Base-by-base conservation (phyloP, 1,139 yeast genomes). In the Suhomyces bribrorum region DNA sequence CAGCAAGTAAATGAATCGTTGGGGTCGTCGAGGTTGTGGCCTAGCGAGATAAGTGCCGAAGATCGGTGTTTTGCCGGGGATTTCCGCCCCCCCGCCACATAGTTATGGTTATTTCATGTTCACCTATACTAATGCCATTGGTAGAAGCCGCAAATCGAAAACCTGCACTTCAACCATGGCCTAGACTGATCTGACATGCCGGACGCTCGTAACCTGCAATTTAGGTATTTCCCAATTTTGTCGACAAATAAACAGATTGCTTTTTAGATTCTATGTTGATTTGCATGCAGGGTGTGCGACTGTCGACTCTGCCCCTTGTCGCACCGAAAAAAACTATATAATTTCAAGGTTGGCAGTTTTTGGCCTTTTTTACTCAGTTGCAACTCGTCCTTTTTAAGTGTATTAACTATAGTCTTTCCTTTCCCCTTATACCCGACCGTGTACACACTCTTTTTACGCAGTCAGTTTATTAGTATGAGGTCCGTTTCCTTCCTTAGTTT, bases 351-450 rank as follows among this genome's bases (percentile, higher is more conserved):
- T 4, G 25, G 18, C 24, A 20, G 16, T n/a, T 29, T 15, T 31
- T 11, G 6, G 23, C 22, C 27, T 12, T 11, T 14, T 20, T n/a
- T 20, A 20, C 8, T n/a, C 8, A 20, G 11, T n/a, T 20, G 11
- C 23, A 20, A 20, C 23, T 16, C 30, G 24, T 33, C 27, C 18
- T 18, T 26, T 22, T 23, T 38, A 34, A 48, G 50, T 34, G 41
- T 40, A 32, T 39, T 37, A 53, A 56, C 61, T 54, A 52, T 51
- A 44, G 60, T 56, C 61, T 50, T 53, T 57, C 61, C 53, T 57
- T 53, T 37, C 32, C 37, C n/a, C n/a, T n/a, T n/a, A n/a, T n/a
- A n/a, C n/a, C 37, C 36, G 36, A 27, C 37, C 41, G 24, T 32
- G n/a, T 32, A 13, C 26, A 25, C 43, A 30, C 40, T 36, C 41